phyloP scores from a whole-genome alignment of 768 basidiomycete genomes.

The Termitomyces sp. region DNA sequence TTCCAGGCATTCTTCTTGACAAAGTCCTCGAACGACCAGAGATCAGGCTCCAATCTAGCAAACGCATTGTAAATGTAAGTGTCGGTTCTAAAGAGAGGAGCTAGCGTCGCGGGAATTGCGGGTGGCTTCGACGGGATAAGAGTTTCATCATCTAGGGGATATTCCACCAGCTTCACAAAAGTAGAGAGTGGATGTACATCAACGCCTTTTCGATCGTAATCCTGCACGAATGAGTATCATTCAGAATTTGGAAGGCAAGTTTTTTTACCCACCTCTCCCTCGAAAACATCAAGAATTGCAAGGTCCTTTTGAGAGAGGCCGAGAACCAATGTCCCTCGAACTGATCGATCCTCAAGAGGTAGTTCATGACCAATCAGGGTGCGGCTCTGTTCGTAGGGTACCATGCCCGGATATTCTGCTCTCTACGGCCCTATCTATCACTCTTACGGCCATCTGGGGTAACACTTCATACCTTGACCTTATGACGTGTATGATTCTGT shows the following conservation, averaged over 20 bases:
- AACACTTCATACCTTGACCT: constrained; percentile 49
- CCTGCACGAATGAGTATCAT: constrained; percentile 34
- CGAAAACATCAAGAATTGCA: constrained; percentile 69
- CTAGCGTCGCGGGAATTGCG: constrained; percentile 30
- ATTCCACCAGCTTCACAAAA: constrained; percentile 27
- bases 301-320: constrained; percentile 69
- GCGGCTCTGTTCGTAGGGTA: constrained; percentile 50
- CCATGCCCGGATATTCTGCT: constrained; percentile 81
- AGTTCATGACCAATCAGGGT: constrained; percentile 45
- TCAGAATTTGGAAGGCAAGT: too few relatives aligned
- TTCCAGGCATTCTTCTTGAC: constrained; percentile 69
- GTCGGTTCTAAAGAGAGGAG: constrained; percentile 40
- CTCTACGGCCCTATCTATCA: constrained; percentile 25
- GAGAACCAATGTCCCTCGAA: constrained; percentile 73
- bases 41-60: constrained; percentile 40
- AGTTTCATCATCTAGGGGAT: constrained; percentile 23
- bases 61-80: constrained; percentile 68
- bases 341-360: constrained; percentile 55
- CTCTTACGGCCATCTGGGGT: background rate
- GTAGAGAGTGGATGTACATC: constrained; percentile 50
- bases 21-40: constrained; percentile 86
- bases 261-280: constrained; percentile 57
- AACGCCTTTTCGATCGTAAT: constrained; percentile 61
- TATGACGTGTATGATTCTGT: constrained; percentile 78
- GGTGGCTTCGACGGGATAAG: constrained; percentile 40